These are phyloP conservation scores for Polytrichum commune DNA, from an alignment of 225 moss, liverwort and hornwort species.

Conservation along the genomic window DNA sequence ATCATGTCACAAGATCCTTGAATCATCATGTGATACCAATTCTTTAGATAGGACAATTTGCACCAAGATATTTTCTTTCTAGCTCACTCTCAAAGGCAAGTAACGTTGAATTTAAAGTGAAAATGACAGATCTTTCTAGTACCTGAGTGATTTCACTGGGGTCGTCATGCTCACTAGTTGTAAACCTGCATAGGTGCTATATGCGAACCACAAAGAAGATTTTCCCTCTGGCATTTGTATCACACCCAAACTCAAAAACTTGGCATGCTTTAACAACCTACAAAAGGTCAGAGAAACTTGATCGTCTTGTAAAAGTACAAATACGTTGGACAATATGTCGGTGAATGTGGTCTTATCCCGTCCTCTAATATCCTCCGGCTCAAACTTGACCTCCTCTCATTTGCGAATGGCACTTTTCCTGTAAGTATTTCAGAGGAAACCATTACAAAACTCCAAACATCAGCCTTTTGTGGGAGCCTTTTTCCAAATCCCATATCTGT, in stretches of 20 bases:
- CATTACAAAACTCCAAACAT: slow-evolving; percentile 5
- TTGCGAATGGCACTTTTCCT: not conserved
- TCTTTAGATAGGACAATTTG: too few species aligned
- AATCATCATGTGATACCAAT: too few species aligned
- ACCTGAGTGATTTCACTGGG: too few species aligned
- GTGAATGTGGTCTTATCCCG: too few species aligned
- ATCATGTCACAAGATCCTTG: too few species aligned
- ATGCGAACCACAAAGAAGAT: too few species aligned
- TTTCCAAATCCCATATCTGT: not conserved
- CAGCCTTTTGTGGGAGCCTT: slow-evolving; percentile 3
- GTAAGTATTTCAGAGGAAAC: not conserved
- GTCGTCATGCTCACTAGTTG: too few species aligned
- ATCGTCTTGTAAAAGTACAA: not conserved
- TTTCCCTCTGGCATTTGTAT: not conserved
- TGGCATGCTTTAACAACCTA: slow-evolving; percentile 1
- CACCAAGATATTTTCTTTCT: too few species aligned
- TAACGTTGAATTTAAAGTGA: too few species aligned
- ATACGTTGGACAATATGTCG: slow-evolving; percentile 2
- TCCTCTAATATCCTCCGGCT: not conserved
- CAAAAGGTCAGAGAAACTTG: not conserved
- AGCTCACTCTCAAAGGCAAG: too few species aligned
- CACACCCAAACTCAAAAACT: slow-evolving; percentile 7
- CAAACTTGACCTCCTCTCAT: not conserved
- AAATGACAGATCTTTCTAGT: too few species aligned
- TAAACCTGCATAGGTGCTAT: too few species aligned